Evolutionary conservation across 176 grass and related monocot species (phyloP).

Genomic region (Avena sativa): DNA sequence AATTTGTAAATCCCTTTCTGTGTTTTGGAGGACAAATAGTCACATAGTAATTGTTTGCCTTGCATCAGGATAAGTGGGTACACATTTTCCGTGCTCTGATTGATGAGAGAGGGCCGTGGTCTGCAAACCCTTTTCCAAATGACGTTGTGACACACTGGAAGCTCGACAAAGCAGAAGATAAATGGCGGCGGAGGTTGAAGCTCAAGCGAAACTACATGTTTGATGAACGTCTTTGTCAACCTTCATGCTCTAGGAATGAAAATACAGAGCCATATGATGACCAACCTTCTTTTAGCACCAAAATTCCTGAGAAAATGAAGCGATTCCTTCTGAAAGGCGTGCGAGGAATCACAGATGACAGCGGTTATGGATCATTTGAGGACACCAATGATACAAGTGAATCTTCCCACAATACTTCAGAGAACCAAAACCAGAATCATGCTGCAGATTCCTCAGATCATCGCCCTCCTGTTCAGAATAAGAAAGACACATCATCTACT

Average conservation of each 20-base stretch:
- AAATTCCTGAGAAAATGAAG: slow-evolving; percentile 89
- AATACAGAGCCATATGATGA: slow-evolving; percentile 49
- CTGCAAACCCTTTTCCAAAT: slow-evolving; percentile 93
- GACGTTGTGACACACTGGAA: slow-evolving; percentile 74
- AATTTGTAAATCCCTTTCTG: not conserved
- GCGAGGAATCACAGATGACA: slow-evolving; percentile 77
- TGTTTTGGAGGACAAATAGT: slow-evolving; percentile 3
- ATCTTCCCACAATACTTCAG: slow-evolving; percentile 45
- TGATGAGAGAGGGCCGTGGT: slow-evolving; percentile 96
- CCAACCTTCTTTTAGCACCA: slow-evolving; percentile 47
- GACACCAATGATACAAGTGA: slow-evolving; percentile 54
- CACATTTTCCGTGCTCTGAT: slow-evolving; percentile 86
- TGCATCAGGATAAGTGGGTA: slow-evolving; percentile 90
- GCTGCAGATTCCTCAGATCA: slow-evolving; percentile 55
- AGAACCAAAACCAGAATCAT: slow-evolving; percentile 55
- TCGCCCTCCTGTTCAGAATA: slow-evolving; percentile 63
- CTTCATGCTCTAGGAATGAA: slow-evolving; percentile 56
- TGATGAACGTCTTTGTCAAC: slow-evolving; percentile 80
- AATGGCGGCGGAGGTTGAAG: slow-evolving; percentile 83
- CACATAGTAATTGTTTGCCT: slow-evolving; percentile 16
- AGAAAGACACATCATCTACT: slow-evolving; percentile 63
- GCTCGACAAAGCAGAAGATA: slow-evolving; percentile 95
- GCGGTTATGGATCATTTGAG: slow-evolving; percentile 58
- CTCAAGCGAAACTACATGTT: slow-evolving; percentile 98
- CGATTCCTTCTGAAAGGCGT: slow-evolving; percentile 85